Base-by-base conservation (phyloP, 2,329 filamentous ascomycete genomes). In the Fusarium sp. region DNA sequence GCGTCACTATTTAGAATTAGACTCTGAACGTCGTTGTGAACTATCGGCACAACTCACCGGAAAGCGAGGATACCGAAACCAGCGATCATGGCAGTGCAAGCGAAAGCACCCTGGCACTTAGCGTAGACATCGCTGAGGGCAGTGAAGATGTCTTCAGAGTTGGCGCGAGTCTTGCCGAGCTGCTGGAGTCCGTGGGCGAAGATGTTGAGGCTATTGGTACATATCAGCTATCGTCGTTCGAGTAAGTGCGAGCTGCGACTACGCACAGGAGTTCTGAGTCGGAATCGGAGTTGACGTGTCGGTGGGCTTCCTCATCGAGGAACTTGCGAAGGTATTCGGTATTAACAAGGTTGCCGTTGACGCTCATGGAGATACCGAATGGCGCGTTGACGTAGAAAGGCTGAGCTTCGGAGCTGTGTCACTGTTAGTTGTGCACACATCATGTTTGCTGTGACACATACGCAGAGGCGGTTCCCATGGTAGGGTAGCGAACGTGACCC, bases 271-370 rank as follows among this genome's bases (percentile, higher is more conserved):
- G 57, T 83, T 97, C 97, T 75, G 78, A 73, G 57, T 97, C 94
- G 62, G 91, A 94, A 76, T 97, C 93, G 29, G 94, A 94, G 81
- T 97, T 97, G 84, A 96, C 92, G 79, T 97, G 94, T 72, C 93
- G 88, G 77, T 93, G 93, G 10, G 92, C 93, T 71, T 92, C 91
- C 70, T 90, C 84, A 75, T 97, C 93, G 51, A 97, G 85, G 77
- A 90, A 93, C 65, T 84, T 81, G 78, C 88, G 89, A 49, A 97
- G 84, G 55, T 92, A 89, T 3, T 86, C 85, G 8, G 91, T 88
- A 77, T 97, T 87, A 83, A 97, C 92, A 48, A 97, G 85, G 81
- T 97, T 97, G 65, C 94, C 94, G 77, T 97, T 97, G 82, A 96
- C 91, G 24, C 71, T 49, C 69, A 73, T 71, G 8, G 65, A 73